Base-by-base conservation (phyloP, 305 asterid species). In the Solanum hybrid region DNA sequence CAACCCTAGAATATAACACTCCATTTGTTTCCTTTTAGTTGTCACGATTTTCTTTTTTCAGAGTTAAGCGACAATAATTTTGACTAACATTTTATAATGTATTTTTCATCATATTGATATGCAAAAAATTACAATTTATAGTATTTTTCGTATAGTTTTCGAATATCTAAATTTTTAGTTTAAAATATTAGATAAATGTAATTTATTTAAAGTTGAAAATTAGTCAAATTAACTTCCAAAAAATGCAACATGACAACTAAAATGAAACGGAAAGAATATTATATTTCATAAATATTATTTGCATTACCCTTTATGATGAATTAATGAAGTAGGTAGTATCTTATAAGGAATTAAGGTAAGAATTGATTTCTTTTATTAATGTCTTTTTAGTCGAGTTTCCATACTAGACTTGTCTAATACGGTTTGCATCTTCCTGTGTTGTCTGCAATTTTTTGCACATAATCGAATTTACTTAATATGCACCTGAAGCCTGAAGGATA, bases 361-460 rank as follows among this genome's bases (percentile, higher is more conserved):
- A 10, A 65, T 22, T 3, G 27, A 65, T 65, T 65, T 65, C 3
- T 65, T 1, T n/a, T 22, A 65, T n/a, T 4, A 65, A 65, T 65
- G 27, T 9, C 5, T 65, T 65, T 1, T 22, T 22, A 65, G 29
- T 4, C 5, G 3, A 65, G 13, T 65, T 4, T 0, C 0, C 13
- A 4, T 8, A n/a, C 11, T 4, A 4, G 26, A n/a, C 22, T 45
- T 45, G 8, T 45, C 65, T 45, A 45, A 14, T 45, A 14, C 22
- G 1, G 0, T 45, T 14, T 45, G 22, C 22, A 45, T 14, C 8
- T 5, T 45, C 22, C 0, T 0, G 7, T 45, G 3, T 45, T 0
- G 0, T 45, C 0, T 45, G 6, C 1, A 9, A 24, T 0, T 4
- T 22, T 61, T 65, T 65, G 7, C 65, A 10, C 6, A n/a, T n/a